Evolutionary conservation across 129 eudicot genomes (phyloP), one percentile per base, ranked within the genome.

Genomic region (Helianthus annuus): DNA sequence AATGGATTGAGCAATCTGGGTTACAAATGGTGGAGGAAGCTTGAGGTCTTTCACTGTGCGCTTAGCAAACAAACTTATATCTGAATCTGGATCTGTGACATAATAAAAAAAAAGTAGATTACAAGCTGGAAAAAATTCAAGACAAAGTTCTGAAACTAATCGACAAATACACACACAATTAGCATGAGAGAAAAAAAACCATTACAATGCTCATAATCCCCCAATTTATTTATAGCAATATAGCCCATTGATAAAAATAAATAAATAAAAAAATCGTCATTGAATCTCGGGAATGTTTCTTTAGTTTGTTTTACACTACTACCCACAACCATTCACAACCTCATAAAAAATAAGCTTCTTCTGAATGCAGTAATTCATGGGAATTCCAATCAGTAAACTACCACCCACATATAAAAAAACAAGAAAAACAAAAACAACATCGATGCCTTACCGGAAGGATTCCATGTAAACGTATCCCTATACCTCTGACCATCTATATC

Each of bases 1-100:
- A 58, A 92, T 85, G 63, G 98, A 92, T 84, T 89, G 96, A 85
- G 95, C 95, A 80, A 92, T 89, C 74, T 92, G 98, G 45, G 96
- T 86, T 10, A 80, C 75, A 79, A 92, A 92, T 59, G 91, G 89
- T n/a, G 91, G 95, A 68, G 96, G 98, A 75, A 92, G 96, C 83
- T 92, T 92, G 65, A 89, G 87, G 79, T 89, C 96, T 75, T 89
- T 92, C 59, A 85, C 89, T 7, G 91, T 89, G 68, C 90, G 77
- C 71, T 89, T 92, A 24, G 98, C 96, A 76, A 92, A 89, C 69
- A 89, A 77, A 78, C 72, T 84, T 58, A 89, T 76, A 65, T 92
- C 98, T 36, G 96, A 85, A 81, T 92, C 96, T 39, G 96, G 91
- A 87, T 92, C 96, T 92, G 73, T 64, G 62, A 36, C 65, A 68